Evolutionary conservation across 2,329 filamentous ascomycete genomes (phyloP), one percentile per base, ranked within the genome.

Genomic region (Pyrenophora teres): DNA sequence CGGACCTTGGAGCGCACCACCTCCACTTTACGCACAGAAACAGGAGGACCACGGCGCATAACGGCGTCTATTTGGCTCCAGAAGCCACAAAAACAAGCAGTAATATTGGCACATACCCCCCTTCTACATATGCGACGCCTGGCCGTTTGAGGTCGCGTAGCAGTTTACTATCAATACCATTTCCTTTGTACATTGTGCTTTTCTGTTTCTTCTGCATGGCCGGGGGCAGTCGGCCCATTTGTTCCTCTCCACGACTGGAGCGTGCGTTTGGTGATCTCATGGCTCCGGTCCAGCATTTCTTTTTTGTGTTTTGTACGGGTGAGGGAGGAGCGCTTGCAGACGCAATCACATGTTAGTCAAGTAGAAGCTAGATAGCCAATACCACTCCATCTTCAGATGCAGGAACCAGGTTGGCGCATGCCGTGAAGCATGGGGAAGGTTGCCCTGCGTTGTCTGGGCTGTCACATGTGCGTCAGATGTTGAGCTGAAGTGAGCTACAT

Each of bases 61-160:
- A 55, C 10, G 52, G 52, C 36, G 52, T 55, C 43, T 35, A 46
- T 51, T 51, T 48, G 43, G 52, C 48, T 40, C 27, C 4, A 43
- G 37, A 37, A 36, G 57, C 48, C 50, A 51, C 51, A 55, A 58
- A 59, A 50, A 62, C 53, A 57, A 57, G 60, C 60, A 64, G 57
- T 69, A 70, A 69, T 70, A 64, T 58, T 68, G 63, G 56, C 57
- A 64, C 55, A 65, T 61, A 63, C 60, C 59, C 54, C 47, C 54
- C 46, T 48, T 54, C 57, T 54, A 59, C 56, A 54, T 54, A 40
- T 39, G 37, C 47, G 40, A 45, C 51, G 30, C 27, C 37, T 47
- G 37, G 21, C 40, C 46, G 36, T 43, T 33, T 27, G 21, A 44
- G 53, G 46, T 46, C 38, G 38, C 36, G 45, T 42, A 42, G 43